Evolutionary conservation across 768 basidiomycete genomes (phyloP), one percentile per base, ranked within the genome.

Genomic region (Boletus tomentosulus): DNA sequence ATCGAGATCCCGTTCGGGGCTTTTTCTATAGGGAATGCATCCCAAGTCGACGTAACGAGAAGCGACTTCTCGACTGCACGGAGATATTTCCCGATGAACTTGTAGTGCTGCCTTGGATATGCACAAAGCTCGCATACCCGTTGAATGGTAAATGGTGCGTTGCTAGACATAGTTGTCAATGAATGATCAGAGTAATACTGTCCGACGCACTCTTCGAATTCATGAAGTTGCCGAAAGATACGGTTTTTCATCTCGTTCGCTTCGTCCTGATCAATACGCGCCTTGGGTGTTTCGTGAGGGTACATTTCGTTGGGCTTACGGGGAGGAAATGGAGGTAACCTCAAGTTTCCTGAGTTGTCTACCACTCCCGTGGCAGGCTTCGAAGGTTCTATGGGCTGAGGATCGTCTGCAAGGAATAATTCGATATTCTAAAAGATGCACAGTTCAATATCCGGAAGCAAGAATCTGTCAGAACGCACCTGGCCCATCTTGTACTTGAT

Each of bases 121-220:
- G 87, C 60, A 58, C 85, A 84, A 25, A 96, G 83, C 65, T 95
- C 92, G 66, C 89, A 90, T 12, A 94, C 74, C 42, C 92, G 84
- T 70, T 96, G 93, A 51, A 95, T 87, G 9, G 92, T 94, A 68
- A 95, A 96, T 2, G 92, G 92, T 0, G 88, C 79, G 48, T 78
- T 78, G 16, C 83, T 74, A 50, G 42, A 48, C 34, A 46, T 6
- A 22, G 28, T 48, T 10, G 25, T 62, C 50, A 60, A 30, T 48
- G 53, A 45, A 48, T 24, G 25, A 28, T 39, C 41, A 51, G 38
- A 45, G 5, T 22, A 46, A 42, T 33, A 39, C 27, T 48, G 22
- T 15, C 31, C 12, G 47, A 76, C 83, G 46, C 61, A 91, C 91
- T 78, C 78, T 41, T 91, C 87, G 57, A 92, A 90, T 35, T 81